Base-by-base conservation (phyloP, 805 yeast genomes). In the Clavispora vitiphila region DNA sequence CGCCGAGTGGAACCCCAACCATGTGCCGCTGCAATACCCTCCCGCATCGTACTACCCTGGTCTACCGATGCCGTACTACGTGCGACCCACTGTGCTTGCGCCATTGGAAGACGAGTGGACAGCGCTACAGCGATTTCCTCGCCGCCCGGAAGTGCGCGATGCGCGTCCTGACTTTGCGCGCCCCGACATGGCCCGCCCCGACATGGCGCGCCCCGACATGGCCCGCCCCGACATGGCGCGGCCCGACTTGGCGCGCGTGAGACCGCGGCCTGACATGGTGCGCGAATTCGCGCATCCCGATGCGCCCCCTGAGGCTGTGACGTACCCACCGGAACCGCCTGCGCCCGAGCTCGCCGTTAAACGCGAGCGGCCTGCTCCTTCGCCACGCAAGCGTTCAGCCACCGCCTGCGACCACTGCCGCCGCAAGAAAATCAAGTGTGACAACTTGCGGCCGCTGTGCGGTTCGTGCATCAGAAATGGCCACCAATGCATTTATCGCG, bases 321-420 rank as follows among this genome's bases (percentile, higher is more conserved):
- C 19, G 11, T 14, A 7, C 19, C 19, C 16, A 5, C 32, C 19
- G 11, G 11, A 10, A 2, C 19, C 6, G 9, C 16, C 16, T 10
- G 14, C 12, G 9, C 7, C 34, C 8, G 5, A 30, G 14, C 16
- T 6, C n/a, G n/a, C 22, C 34, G 19, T 2, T 16, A 32, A 20
- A 16, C 35, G 35, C 24, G 24, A 4, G 5, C 35, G 24, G 16
- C 22, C 14, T n/a, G 11, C 24, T 5, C 5, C 35, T 4, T 1
- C 10, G 24, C 30, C 27, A 12, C 42, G 48, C 22, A 39, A 39
- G 32, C 38, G 49, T 10, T 26, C 35, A 22, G 36, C 36, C 30
- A 64, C 71, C 0, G 71, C 71, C 1, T 65, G 71, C 48, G 69
- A 64, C 43, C 55, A 60, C 6, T 65, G 71, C 42, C 50, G 71